Conservation (phyloP, 495 filamentous ascomycete species). For the Lasiosphaeria ovina region DNA sequence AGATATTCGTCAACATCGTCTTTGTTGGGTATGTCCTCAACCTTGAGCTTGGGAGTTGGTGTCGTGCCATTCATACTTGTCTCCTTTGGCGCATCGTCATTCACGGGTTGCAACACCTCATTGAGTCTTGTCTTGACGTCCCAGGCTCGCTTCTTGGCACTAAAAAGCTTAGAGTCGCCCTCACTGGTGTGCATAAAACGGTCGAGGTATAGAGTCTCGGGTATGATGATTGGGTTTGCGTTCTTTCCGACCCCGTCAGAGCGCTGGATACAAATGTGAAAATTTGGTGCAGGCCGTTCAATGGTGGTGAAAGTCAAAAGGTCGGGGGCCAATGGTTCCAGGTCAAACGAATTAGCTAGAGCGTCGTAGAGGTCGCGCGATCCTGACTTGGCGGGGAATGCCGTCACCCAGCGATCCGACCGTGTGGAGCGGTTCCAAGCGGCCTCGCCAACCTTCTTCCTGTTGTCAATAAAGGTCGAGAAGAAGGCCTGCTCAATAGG, state of each 20-base stretch:
- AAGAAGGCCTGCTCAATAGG: slow-evolving; percentile 64
- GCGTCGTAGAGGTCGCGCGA: slow-evolving; percentile 72
- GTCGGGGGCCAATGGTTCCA: slow-evolving; percentile 64
- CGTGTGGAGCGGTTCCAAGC: slow-evolving; percentile 31
- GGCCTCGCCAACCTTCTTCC: slow-evolving; percentile 35
- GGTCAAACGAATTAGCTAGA: slow-evolving; percentile 79
- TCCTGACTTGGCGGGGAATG: slow-evolving; percentile 32
- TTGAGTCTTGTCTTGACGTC: slow-evolving; percentile 64
- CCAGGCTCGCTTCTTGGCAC: slow-evolving; percentile 69
- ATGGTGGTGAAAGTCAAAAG: slow-evolving; percentile 73
- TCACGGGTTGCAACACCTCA: slow-evolving; percentile 40
- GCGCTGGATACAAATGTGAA: slow-evolving; percentile 86
- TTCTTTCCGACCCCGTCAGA: slow-evolving; percentile 75
- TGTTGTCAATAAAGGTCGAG: slow-evolving; percentile 45
- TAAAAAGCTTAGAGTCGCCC: slow-evolving; percentile 54
- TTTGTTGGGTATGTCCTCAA: not conserved
- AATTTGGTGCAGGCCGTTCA: slow-evolving; percentile 70
- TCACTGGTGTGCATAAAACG: slow-evolving; percentile 72
- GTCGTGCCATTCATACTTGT: slow-evolving; percentile 4
- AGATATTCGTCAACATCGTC: slow-evolving; percentile 22
- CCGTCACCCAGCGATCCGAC: slow-evolving; percentile 30
- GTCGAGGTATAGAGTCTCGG: slow-evolving; percentile 80
- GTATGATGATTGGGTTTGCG: slow-evolving; percentile 69
- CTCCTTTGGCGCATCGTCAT: slow-evolving; percentile 22
- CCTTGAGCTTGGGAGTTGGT: not conserved